Conservation (phyloP, 148 eudicot species). For the Mesembryanthemum crystallinum region DNA sequence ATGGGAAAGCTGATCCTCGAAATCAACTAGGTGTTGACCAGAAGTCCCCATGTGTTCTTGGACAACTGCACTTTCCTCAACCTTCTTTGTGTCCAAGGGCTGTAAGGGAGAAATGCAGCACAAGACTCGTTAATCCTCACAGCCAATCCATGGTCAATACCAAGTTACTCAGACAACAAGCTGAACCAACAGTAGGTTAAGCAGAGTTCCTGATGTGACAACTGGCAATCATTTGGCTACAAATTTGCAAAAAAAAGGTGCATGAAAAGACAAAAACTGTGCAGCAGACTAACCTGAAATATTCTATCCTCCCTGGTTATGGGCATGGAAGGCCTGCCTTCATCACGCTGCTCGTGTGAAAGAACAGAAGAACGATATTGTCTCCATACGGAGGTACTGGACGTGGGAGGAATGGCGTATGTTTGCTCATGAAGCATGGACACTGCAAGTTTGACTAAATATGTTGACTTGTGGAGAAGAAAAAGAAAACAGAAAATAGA, state of each 20-base stretch:
- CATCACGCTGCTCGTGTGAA: conserved; percentile 61
- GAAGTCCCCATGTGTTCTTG: conserved; percentile 33
- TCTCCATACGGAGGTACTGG: conserved; percentile 44
- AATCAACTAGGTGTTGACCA: conserved; percentile 40
- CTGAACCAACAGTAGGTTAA: background rate
- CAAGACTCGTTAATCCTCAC: background rate
- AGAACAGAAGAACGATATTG: conserved; percentile 63
- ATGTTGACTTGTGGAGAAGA: background rate
- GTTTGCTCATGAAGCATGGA: conserved; percentile 58
- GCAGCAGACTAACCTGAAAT: conserved; percentile 52
- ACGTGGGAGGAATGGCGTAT: conserved; percentile 35
- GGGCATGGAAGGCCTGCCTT: conserved; percentile 42
- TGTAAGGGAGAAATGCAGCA: conserved; percentile 19
- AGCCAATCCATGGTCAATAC: background rate
- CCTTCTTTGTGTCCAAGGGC: conserved; percentile 41
- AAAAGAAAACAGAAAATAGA: background rate
- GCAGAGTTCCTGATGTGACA: background rate
- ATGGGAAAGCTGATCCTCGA: conserved; percentile 47
- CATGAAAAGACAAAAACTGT: background rate
- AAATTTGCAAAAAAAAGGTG: background rate
- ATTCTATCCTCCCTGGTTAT: conserved; percentile 41
- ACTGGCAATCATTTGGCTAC: background rate
- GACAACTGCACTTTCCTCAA: conserved; percentile 31
- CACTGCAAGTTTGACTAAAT: conserved; percentile 39
- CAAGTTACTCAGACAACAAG: background rate